A percentile compares a stretch with the other conserved stretches of the same genome.
Conservation (phyloP, 805 yeast species). For the Saccharomycodes ludwigii region DNA sequence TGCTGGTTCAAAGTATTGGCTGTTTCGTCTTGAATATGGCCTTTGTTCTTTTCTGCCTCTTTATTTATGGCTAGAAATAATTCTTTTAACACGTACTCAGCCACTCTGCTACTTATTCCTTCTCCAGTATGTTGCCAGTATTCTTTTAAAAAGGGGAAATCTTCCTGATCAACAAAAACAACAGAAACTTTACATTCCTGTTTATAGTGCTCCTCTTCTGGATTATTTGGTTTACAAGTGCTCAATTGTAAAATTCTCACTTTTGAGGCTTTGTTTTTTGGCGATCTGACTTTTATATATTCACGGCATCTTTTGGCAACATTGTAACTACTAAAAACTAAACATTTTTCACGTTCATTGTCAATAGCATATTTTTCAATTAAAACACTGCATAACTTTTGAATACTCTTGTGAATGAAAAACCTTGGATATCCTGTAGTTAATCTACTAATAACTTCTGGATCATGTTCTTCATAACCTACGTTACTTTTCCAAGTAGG, state of each 20-base stretch:
- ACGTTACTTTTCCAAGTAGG: constrained; percentile 94
- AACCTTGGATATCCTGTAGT: constrained; percentile 83
- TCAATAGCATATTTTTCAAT: constrained; percentile 67
- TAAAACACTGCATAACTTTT: constrained; percentile 39
- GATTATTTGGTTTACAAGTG: constrained; percentile 52
- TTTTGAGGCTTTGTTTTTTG: constrained; percentile 13
- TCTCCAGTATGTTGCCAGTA: constrained; percentile 98
- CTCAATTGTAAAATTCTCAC: constrained; percentile 62
- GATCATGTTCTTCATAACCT: constrained; percentile 85
- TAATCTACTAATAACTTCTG: constrained; percentile 67
- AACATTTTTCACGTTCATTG: constrained; percentile 44
- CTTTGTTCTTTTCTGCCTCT: not conserved
- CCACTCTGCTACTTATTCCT: constrained; percentile 84
- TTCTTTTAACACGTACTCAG: constrained; percentile 68
- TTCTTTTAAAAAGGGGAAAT: constrained; percentile 55
- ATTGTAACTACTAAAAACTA: constrained; percentile 65
- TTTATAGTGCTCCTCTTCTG: constrained; percentile 45
- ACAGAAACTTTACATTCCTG: constrained; percentile 62
- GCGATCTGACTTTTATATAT: constrained; percentile 42
- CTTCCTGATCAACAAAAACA: constrained; percentile 59
- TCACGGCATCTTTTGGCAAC: constrained; percentile 80
- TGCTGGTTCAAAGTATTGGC: no score
- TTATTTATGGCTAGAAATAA: constrained; percentile 16
- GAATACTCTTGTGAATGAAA: constrained; percentile 54
- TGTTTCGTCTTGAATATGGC: not conserved